Percentiles rank a stretch among this genome's conserved stretches.
Evolutionary conservation across 257 asterid species (phyloP).

Genomic region (Plantago elongata): DNA sequence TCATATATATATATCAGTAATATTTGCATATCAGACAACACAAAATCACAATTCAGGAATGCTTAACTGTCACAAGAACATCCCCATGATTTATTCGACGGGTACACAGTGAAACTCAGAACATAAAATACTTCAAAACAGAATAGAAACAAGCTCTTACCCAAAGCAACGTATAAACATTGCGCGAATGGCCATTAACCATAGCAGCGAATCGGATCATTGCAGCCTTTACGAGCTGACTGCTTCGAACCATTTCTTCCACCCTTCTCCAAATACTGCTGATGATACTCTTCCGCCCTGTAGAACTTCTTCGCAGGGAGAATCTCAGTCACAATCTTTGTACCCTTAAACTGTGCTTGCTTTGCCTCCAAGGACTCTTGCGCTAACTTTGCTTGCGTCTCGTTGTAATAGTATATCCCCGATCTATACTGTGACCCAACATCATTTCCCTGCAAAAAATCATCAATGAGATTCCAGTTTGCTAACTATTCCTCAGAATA

Average conservation of each 20-base stretch:
- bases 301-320: conserved; percentile 69
- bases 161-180: neutral
- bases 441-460: conserved; percentile 48
- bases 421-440: conserved; percentile 74
- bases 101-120: neutral
- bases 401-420: conserved; percentile 66
- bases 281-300: conserved; percentile 83
- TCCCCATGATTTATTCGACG: neutral
- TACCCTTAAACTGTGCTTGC: conserved; percentile 37
- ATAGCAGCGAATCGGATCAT: conserved; percentile 74
- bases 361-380: conserved; percentile 56
- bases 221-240: conserved; percentile 82
- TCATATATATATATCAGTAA: neutral
- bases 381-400: conserved; percentile 49
- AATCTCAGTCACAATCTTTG: conserved; percentile 60
- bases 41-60: neutral
- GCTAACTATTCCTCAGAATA: no score
- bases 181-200: conserved; percentile 34
- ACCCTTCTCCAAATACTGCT: conserved; percentile 81
- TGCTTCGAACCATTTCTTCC: conserved; percentile 50
- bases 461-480: no score
- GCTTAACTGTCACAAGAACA: neutral
- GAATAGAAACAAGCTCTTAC: neutral
- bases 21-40: neutral
- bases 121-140: neutral